These are phyloP conservation scores for Rhodotorula taiwanensis DNA, from an alignment of 768 basidiomycete species.

Conservation along the genomic window DNA sequence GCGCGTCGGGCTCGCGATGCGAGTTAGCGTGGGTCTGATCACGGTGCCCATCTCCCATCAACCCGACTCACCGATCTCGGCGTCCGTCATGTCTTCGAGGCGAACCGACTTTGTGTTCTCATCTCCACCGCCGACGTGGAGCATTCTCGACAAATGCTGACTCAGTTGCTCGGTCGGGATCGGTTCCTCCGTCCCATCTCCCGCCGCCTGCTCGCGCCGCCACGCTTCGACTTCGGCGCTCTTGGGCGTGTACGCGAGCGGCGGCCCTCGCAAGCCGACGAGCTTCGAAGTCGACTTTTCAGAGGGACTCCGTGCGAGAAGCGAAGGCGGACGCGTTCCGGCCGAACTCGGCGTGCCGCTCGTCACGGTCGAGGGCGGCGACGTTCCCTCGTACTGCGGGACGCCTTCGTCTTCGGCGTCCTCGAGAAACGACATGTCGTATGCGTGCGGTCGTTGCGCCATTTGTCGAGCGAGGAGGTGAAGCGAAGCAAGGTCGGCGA, in stretches of 20 bases:
- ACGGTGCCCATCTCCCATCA: no score
- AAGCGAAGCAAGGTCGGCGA: background rate
- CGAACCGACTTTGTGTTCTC: background rate
- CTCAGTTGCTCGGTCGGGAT: no score
- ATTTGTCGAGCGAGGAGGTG: background rate
- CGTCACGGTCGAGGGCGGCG: background rate
- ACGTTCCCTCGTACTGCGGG: background rate
- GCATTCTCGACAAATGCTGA: background rate
- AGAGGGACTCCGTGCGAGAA: no score
- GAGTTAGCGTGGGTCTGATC: no score
- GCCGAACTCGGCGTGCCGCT: background rate
- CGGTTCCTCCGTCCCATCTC: background rate
- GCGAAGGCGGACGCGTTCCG: background rate
- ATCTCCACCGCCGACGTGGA: background rate
- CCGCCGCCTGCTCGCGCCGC: background rate
- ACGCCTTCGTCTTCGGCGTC: background rate
- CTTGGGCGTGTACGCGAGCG: background rate
- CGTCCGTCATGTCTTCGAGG: slow-evolving; percentile 12
- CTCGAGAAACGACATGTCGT: background rate
- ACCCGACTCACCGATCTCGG: slow-evolving; percentile 19
- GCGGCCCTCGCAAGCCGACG: slow-evolving; percentile 14
- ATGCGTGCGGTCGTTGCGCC: background rate
- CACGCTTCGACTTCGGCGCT: background rate
- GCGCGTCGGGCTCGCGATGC: background rate
- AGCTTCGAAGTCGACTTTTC: background rate